A percentile compares a stretch with the other conserved stretches of the same genome.
Conservation (phyloP, 495 filamentous ascomycete species). For the Symbiotaphrina buchneri region DNA sequence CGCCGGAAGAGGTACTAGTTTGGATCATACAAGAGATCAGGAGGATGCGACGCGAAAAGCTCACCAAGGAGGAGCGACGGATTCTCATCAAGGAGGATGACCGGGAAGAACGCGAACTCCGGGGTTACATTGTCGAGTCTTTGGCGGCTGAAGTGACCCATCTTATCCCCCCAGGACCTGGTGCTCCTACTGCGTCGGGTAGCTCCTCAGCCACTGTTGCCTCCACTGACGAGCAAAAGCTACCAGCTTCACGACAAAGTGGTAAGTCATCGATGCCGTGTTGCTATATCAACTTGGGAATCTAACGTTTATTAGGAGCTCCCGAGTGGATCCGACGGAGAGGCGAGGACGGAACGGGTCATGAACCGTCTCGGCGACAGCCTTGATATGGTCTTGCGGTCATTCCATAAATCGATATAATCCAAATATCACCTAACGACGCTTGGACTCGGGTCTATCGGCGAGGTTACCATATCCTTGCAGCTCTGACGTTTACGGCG, state of each 20-base stretch:
- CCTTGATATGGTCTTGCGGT: too few relatives aligned
- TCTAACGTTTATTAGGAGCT: slow-evolving; percentile 31
- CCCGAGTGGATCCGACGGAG: slow-evolving; percentile 39
- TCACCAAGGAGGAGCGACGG: slow-evolving; percentile 59
- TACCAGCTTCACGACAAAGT: slow-evolving; percentile 8
- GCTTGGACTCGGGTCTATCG: too few relatives aligned
- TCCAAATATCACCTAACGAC: too few relatives aligned
- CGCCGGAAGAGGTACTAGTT: slow-evolving; percentile 71
- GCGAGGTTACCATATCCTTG: too few relatives aligned
- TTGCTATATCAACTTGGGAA: slow-evolving; percentile 18
- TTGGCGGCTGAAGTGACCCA: slow-evolving; percentile 40
- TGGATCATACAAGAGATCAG: slow-evolving; percentile 83
- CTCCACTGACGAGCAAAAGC: slow-evolving; percentile 7
- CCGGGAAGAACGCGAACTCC: slow-evolving; percentile 66
- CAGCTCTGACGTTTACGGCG: too few relatives aligned
- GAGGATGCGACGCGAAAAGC: slow-evolving; percentile 49
- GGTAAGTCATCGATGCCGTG: slow-evolving; percentile 4
- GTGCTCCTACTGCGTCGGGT: slow-evolving; percentile 5
- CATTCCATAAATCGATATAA: too few relatives aligned
- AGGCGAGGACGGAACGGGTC: slow-evolving; percentile 33
- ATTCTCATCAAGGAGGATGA: slow-evolving; percentile 75
- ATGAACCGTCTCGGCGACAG: too few relatives aligned
- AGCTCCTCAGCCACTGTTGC: slow-evolving; percentile 9
- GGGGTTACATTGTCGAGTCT: slow-evolving; percentile 46
- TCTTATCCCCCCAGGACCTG: slow-evolving; percentile 18